A percentile compares a stretch with the other conserved stretches of the same genome.
Evolutionary conservation across 495 filamentous ascomycete species (phyloP).

Genomic region (Clavariopsis aquatica): DNA sequence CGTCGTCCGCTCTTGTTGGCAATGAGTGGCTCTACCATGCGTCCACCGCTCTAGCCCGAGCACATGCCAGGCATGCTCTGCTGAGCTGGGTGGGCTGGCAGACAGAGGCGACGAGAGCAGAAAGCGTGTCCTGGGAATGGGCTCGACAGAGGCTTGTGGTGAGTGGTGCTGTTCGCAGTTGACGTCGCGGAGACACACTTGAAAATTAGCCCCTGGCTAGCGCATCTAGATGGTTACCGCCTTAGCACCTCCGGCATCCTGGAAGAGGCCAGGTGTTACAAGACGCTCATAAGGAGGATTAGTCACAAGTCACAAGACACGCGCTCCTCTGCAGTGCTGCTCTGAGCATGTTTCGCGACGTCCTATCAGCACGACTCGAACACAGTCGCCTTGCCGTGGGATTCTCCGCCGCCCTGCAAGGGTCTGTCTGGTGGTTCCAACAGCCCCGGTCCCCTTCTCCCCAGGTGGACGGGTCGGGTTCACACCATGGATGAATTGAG

Average conservation of each 20-base stretch:
- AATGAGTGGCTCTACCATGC: background rate
- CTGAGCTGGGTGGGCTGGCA: background rate
- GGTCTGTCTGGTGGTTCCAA: conserved; percentile 3
- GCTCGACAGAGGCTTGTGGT: background rate
- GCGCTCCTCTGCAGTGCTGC: background rate
- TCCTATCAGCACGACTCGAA: conserved; percentile 1
- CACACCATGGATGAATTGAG: conserved; percentile 15
- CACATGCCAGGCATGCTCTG: background rate
- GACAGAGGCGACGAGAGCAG: background rate
- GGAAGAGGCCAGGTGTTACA: background rate
- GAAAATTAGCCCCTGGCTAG: background rate
- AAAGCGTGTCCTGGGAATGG: background rate
- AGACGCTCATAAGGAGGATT: background rate
- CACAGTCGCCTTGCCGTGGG: background rate
- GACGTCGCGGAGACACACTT: background rate
- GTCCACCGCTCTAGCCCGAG: no score
- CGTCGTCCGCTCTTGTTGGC: background rate
- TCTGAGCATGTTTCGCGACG: background rate
- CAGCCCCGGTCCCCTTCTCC: conserved; percentile 4
- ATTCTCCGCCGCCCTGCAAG: background rate
- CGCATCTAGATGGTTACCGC: background rate
- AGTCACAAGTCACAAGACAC: background rate
- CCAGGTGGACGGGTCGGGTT: conserved; percentile 10
- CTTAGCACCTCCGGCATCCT: background rate
- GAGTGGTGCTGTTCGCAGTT: background rate